phyloP scores from a whole-genome alignment of 768 basidiomycete species.

The Tricholoma matsutake region DNA sequence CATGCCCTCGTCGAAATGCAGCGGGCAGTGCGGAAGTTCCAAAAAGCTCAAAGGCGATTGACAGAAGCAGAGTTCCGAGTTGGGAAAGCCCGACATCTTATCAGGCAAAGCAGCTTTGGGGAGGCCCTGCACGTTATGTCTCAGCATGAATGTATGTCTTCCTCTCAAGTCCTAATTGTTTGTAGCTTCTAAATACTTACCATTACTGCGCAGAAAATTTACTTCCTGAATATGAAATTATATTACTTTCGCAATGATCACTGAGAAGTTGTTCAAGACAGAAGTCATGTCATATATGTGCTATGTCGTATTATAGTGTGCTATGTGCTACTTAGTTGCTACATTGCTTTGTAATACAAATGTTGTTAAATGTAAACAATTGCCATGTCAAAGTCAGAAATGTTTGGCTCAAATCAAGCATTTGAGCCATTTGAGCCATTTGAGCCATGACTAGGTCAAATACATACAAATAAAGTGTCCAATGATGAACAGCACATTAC shows the following conservation, averaged over 20 bases:
- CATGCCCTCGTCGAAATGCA: not conserved
- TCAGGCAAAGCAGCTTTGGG: too few relatives aligned
- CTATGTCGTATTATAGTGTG: not conserved
- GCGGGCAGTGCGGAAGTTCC: not conserved
- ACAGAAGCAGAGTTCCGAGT: not conserved
- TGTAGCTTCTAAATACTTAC: slow-evolving; percentile 1
- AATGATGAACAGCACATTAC: too few relatives aligned
- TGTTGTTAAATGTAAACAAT: slow-evolving; percentile 1
- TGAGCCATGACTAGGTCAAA: too few relatives aligned
- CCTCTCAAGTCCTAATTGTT: too few relatives aligned
- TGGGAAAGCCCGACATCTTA: not conserved
- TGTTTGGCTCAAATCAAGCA: too few relatives aligned
- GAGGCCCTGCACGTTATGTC: too few relatives aligned
- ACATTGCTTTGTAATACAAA: slow-evolving; percentile 1
- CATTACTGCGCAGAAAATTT: not conserved
- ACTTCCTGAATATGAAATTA: not conserved
- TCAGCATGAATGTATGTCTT: too few relatives aligned
- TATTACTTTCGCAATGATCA: not conserved
- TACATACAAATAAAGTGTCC: too few relatives aligned
- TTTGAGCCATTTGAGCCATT: too few relatives aligned
- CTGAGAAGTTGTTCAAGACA: not conserved
- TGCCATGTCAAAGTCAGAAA: too few relatives aligned
- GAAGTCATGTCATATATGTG: too few relatives aligned
- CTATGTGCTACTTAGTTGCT: not conserved
- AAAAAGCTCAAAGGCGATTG: not conserved